Conservation (phyloP, 495 filamentous ascomycete species). For the Penicillium dipodomyicola region DNA sequence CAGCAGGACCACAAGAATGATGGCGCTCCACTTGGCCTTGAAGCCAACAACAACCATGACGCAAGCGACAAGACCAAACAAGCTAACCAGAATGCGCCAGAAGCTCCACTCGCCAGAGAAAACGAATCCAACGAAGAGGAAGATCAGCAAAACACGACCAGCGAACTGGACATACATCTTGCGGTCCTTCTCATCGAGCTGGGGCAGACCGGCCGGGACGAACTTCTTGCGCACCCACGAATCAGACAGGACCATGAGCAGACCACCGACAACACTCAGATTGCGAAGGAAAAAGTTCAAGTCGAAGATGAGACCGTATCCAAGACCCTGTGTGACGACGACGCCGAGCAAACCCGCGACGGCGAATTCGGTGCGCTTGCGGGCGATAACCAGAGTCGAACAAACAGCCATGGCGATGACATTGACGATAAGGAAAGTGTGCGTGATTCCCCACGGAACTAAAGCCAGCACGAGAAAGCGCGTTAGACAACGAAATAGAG, state of each 20-base stretch:
- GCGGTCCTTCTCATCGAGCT: conserved; percentile 96
- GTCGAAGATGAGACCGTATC: conserved; percentile 98
- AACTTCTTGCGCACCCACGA: conserved; percentile 97
- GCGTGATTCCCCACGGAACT: conserved; percentile 90
- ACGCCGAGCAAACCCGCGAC: conserved; percentile 86
- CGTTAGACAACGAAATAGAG: conserved; percentile 20
- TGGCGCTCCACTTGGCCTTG: conserved; percentile 98
- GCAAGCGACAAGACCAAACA: conserved; percentile 84
- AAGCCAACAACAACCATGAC: conserved; percentile 99
- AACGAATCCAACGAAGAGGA: conserved; percentile 94
- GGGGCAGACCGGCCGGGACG: conserved; percentile 89
- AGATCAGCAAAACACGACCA: conserved; percentile 92
- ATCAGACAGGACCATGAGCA: conserved; percentile 97
- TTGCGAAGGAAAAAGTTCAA: conserved; percentile 99
- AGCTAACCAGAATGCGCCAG: conserved; percentile 75
- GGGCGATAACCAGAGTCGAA: conserved; percentile 81
- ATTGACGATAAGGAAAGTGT: conserved; percentile 89
- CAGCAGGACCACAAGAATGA: conserved; percentile 87
- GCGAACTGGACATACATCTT: conserved; percentile 99
- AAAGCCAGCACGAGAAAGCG: conserved; percentile 8
- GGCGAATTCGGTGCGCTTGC: conserved; percentile 88
- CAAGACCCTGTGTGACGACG: conserved; percentile 92
- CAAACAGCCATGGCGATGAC: conserved; percentile 84
- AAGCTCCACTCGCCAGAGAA: conserved; percentile 92
- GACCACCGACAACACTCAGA: conserved; percentile 90